These are phyloP conservation scores for Trichoderma brevicompactum DNA, from an alignment of 2,329 filamentous ascomycete genomes.

Conservation along the genomic window DNA sequence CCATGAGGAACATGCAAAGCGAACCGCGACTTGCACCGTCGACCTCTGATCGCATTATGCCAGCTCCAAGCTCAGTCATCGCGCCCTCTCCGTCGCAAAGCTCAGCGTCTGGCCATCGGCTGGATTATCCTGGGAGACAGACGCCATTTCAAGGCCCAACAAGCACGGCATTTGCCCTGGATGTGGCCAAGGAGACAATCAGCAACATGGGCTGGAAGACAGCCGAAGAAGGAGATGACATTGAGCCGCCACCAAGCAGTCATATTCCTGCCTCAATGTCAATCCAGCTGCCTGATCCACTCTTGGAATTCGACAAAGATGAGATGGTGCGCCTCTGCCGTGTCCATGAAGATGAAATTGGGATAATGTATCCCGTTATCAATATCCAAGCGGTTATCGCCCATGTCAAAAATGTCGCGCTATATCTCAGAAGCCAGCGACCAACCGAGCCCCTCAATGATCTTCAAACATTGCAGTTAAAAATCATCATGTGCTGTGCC, in stretches of 20 bases:
- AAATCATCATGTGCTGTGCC: conserved; percentile 80
- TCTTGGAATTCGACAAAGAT: conserved; percentile 77
- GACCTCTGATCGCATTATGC: conserved; percentile 38
- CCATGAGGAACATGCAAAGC: conserved; percentile 68
- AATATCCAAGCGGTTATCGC: conserved; percentile 72
- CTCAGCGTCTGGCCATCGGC: conserved; percentile 44
- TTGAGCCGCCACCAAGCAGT: conserved; percentile 45
- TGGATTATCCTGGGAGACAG: conserved; percentile 57
- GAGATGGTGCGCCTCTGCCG: conserved; percentile 80
- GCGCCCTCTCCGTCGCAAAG: conserved; percentile 52
- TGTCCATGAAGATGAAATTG: conserved; percentile 87
- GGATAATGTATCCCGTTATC: conserved; percentile 88
- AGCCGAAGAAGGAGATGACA: conserved; percentile 65
- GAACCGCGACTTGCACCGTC: conserved; percentile 51
- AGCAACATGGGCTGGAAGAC: conserved; percentile 86
- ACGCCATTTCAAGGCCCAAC: conserved; percentile 82
- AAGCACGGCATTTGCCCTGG: conserved; percentile 81
- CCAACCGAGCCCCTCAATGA: conserved; percentile 50
- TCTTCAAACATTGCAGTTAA: conserved; percentile 69
- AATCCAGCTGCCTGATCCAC: conserved; percentile 65
- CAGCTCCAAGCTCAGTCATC: conserved; percentile 39
- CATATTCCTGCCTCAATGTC: conserved; percentile 32
- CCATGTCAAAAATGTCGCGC: conserved; percentile 71
- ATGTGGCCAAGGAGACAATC: conserved; percentile 83
- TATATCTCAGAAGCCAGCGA: conserved; percentile 61